Percentiles rank a stretch among this genome's conserved stretches.
Evolutionary conservation across 768 basidiomycete species (phyloP).

Genomic region (Kwoniella heveanensis): DNA sequence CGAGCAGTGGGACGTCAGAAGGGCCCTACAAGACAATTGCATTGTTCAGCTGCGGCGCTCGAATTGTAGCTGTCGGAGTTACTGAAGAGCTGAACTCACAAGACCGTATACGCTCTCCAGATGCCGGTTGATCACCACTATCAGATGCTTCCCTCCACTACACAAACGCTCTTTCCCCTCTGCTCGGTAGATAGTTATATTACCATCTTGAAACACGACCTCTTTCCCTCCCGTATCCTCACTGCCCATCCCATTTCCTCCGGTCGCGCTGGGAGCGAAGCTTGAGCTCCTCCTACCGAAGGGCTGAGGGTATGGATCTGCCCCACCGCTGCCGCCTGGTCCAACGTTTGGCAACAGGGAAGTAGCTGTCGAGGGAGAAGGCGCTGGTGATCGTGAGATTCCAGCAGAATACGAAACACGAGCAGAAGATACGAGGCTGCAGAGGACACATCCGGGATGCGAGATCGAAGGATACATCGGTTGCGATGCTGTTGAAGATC

Average conservation of each 20-base stretch:
- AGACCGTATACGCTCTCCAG: conserved; percentile 45
- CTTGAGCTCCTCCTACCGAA: conserved; percentile 3
- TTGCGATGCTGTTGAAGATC: neutral
- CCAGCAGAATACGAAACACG: neutral
- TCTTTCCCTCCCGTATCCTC: conserved; percentile 20
- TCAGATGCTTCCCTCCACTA: conserved; percentile 38
- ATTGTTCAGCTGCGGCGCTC: neutral
- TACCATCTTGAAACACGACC: conserved; percentile 35
- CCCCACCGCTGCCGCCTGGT: neutral
- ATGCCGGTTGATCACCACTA: conserved; percentile 44
- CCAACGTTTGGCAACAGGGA: conserved; percentile 7
- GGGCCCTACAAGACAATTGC: conserved; percentile 30
- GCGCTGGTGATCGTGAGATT: neutral
- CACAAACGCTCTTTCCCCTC: conserved; percentile 40
- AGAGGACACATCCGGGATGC: conserved; percentile 15
- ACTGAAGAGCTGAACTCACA: conserved; percentile 27
- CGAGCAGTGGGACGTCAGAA: conserved; percentile 40
- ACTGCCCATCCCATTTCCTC: neutral
- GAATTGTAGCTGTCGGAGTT: neutral
- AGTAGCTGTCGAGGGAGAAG: neutral
- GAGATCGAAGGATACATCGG: neutral
- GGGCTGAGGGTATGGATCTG: conserved; percentile 2
- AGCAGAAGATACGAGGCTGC: conserved; percentile 14
- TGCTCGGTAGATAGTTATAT: conserved; percentile 39
- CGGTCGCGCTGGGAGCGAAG: neutral